Evolutionary conservation across 805 yeast genomes (phyloP).

Genomic region (Candida chilensis): DNA sequence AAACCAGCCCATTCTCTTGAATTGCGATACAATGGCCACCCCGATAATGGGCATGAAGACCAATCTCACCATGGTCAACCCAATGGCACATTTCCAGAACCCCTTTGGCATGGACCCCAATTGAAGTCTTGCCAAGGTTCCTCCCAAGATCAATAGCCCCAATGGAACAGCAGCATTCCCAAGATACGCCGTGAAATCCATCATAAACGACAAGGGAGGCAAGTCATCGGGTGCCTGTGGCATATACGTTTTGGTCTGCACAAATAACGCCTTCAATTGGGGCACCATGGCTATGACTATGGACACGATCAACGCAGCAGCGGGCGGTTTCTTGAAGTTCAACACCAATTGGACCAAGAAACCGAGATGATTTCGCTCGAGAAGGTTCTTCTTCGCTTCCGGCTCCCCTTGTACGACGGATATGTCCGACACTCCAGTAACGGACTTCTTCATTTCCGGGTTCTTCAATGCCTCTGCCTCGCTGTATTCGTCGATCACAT

Average conservation of each 20-base stretch:
- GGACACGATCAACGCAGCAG: slow-evolving; percentile 56
- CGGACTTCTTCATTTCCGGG: slow-evolving; percentile 9
- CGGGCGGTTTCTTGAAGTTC: slow-evolving; percentile 60
- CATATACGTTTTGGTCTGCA: slow-evolving; percentile 19
- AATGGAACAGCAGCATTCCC: slow-evolving; percentile 87
- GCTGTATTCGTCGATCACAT: slow-evolving; percentile 32
- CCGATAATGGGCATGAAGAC: slow-evolving; percentile 77
- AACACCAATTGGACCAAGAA: slow-evolving; percentile 20
- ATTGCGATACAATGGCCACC: slow-evolving; percentile 33
- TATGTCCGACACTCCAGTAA: slow-evolving; percentile 12
- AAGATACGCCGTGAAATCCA: slow-evolving; percentile 72
- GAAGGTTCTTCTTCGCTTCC: too few relatives aligned
- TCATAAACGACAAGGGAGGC: slow-evolving; percentile 78
- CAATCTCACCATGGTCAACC: slow-evolving; percentile 49
- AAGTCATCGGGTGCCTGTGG: slow-evolving; percentile 75
- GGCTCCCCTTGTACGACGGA: too few relatives aligned
- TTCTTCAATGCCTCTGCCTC: slow-evolving; percentile 19
- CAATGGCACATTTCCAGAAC: slow-evolving; percentile 57
- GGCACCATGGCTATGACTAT: slow-evolving; percentile 74
- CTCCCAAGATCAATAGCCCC: slow-evolving; percentile 78
- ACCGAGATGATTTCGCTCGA: slow-evolving; percentile 15
- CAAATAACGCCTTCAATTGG: slow-evolving; percentile 55
- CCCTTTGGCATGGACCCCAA: slow-evolving; percentile 56
- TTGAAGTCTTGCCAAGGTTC: slow-evolving; percentile 72
- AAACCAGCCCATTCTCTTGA: slow-evolving; percentile 54